phyloP scores from a whole-genome alignment of 345 rosid genomes.

The Dipteronia sinensis region DNA sequence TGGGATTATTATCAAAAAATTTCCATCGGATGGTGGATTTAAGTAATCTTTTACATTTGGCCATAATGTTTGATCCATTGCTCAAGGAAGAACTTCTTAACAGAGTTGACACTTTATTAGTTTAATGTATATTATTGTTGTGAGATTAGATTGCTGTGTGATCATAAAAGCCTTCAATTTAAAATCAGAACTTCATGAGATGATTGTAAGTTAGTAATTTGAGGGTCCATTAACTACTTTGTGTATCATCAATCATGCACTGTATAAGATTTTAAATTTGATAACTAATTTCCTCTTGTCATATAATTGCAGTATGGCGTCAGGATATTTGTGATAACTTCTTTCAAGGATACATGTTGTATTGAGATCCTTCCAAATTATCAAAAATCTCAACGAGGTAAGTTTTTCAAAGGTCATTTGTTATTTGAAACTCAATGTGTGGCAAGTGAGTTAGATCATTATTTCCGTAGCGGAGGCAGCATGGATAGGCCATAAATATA shows the following conservation, averaged over 20 bases:
- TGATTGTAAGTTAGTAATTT: background rate
- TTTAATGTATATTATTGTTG: background rate
- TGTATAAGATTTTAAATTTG: background rate
- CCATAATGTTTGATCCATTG: background rate
- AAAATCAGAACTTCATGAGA: background rate
- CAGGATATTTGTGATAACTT: slow-evolving; percentile 82
- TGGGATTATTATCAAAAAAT: background rate
- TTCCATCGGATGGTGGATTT: background rate
- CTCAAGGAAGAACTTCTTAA: background rate
- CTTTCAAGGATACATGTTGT: slow-evolving; percentile 90
- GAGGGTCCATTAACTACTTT: background rate
- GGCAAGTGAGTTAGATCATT: background rate
- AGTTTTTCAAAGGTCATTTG: slow-evolving; percentile 19
- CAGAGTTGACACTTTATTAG: background rate
- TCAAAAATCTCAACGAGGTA: slow-evolving; percentile 75
- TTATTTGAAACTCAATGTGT: background rate
- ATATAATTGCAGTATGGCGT: slow-evolving; percentile 74
- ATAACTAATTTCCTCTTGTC: background rate
- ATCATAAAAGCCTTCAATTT: background rate
- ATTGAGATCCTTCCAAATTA: slow-evolving; percentile 78
- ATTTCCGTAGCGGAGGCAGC: background rate
- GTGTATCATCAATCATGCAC: background rate
- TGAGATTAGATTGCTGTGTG: background rate
- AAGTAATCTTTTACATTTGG: background rate
- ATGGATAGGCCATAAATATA: background rate